A percentile compares a stretch with the other conserved stretches of the same genome.
Conservation (phyloP, 2,329 filamentous ascomycete species). For the Saccharata proteae region DNA sequence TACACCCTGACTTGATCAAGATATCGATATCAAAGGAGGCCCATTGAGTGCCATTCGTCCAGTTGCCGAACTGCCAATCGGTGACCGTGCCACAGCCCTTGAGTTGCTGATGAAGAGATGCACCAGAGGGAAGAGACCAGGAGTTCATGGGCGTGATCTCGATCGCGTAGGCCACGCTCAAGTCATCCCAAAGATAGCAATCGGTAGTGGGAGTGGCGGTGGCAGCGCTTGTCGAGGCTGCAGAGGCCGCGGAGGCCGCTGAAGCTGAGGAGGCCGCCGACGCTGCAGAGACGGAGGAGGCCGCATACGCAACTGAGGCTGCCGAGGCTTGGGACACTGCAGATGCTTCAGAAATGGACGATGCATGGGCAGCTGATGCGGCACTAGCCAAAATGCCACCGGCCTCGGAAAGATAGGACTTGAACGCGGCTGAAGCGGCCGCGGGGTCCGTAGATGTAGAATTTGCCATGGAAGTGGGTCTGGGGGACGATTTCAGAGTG, state of each 20-base stretch:
- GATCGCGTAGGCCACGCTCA: background rate
- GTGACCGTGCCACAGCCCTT: slow-evolving; percentile 2
- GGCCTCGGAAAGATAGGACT: no score
- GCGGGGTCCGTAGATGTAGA: no score
- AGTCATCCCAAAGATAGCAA: slow-evolving; percentile 1
- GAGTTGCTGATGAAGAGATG: background rate
- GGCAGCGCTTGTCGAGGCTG: background rate
- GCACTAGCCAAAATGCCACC: background rate
- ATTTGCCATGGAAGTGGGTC: background rate
- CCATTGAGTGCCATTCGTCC: slow-evolving; percentile 2
- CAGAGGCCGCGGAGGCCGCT: background rate
- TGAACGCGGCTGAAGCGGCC: no score
- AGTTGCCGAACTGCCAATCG: background rate
- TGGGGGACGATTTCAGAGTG: background rate
- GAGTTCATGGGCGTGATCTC: slow-evolving; percentile 1
- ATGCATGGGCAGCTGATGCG: background rate
- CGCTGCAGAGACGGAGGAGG: background rate
- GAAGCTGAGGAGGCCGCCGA: background rate
- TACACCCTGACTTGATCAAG: slow-evolving; percentile 1
- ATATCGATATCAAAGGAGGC: background rate
- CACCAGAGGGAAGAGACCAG: background rate
- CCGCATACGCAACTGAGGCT: background rate
- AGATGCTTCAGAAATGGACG: background rate
- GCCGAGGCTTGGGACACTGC: background rate
- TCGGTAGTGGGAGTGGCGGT: background rate